Conservation (phyloP, 805 yeast genomes). For the Wickerhamomyces xylosicus region DNA sequence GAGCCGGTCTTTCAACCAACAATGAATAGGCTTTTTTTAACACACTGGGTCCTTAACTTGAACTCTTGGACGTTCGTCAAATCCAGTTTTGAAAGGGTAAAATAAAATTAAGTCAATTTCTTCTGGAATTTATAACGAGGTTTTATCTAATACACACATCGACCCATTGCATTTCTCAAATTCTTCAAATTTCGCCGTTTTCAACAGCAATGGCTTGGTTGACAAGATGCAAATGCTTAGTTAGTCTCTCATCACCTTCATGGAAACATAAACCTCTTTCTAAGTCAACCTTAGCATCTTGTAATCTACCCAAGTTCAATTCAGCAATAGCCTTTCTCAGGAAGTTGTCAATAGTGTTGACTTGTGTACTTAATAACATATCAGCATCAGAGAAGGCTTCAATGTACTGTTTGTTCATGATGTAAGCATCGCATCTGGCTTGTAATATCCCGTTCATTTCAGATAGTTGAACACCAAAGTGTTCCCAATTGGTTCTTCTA, state of each 20-base stretch:
- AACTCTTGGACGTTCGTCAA: too few relatives aligned
- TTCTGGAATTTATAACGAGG: too few relatives aligned
- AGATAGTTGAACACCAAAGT: conserved; percentile 61
- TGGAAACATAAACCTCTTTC: conserved; percentile 67
- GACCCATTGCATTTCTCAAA: too few relatives aligned
- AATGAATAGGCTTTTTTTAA: too few relatives aligned
- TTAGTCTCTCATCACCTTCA: conserved; percentile 39
- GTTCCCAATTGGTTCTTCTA: conserved; percentile 64
- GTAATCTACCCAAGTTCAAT: conserved; percentile 49
- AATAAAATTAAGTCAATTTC: too few relatives aligned
- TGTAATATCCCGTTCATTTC: conserved; percentile 57
- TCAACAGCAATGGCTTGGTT: conserved; percentile 40
- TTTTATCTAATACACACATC: too few relatives aligned
- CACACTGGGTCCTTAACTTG: too few relatives aligned
- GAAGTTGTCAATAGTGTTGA: conserved; percentile 53
- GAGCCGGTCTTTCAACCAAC: too few relatives aligned
- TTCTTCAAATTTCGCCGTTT: conserved; percentile 37
- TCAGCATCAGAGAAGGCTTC: conserved; percentile 66
- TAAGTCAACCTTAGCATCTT: conserved; percentile 52
- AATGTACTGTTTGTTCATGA: conserved; percentile 41
- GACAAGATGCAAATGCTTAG: conserved; percentile 36
- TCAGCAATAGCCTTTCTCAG: conserved; percentile 61
- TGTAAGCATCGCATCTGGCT: conserved; percentile 61
- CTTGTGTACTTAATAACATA: conserved; percentile 17
- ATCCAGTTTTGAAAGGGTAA: too few relatives aligned